Base-by-base conservation (phyloP, 192 early-diverging fungal species). In the Phycomyces blakesleeanus region DNA sequence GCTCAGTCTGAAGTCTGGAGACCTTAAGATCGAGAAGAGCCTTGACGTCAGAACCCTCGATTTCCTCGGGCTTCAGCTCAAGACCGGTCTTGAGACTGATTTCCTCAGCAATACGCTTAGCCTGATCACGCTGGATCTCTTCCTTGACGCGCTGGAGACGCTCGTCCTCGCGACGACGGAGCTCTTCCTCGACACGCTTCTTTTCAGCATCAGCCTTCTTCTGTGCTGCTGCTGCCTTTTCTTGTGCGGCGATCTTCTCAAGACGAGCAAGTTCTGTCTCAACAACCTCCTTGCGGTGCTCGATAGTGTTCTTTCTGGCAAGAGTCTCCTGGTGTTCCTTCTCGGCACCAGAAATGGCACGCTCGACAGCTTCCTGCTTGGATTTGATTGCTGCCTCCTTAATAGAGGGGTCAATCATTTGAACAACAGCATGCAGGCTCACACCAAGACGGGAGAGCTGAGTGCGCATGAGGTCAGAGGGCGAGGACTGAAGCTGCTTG, bases 1-100 rank as follows among this genome's bases (percentile, higher is more conserved):
- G 87, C 73, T 95, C 93, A 73, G 95, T 91, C 76, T 99, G 91
- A 26, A 97, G 68, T 67, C 95, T 87, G 71, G 93, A 85, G 16
- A 92, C 83, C 84, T 97, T 93, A 56, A 96, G 75, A 58, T 91
- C 84, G 50, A 92, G 71, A 55, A 99, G 76, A 24, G 80, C 79
- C 59, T 89, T 81, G 22, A 87, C 88, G 76, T 96, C 91, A 68
- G 95, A 71, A 59, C 81, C 78, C 59, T 94, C 89, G 39, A 97
- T 78, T 54, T 98, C 93, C 63, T 90, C 71, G 20, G 71, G 71
- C 51, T 64, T 73, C 59, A 73, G 55, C 38, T 73, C 64, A 37
- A 73, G 56, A 59, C 71, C 71, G 18, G 71, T 73, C 71, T 73
- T 73, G 65, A 40, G 49, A 44, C 38, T 29, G 29, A 73, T 67